phyloP scores from a whole-genome alignment of 2,329 filamentous ascomycete species.

The Sclerotinia sclerotiorum region DNA sequence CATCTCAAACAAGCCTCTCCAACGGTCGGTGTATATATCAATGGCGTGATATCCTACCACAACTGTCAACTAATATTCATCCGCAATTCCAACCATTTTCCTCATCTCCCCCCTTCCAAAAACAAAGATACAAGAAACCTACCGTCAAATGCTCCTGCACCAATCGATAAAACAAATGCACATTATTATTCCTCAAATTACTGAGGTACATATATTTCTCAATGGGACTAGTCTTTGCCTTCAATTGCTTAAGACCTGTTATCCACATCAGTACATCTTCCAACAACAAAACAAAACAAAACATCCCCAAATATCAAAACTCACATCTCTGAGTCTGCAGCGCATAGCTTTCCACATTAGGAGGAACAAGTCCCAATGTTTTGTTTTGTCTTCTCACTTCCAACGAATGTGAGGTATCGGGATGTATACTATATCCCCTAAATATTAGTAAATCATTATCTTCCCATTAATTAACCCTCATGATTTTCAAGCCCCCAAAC shows the following conservation, averaged over 20 bases:
- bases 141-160: conserved; percentile 37
- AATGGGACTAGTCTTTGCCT: conserved; percentile 35
- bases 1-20: conserved; percentile 72
- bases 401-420: conserved; percentile 37
- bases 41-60: conserved; percentile 47
- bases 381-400: conserved; percentile 33
- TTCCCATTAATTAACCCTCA: background rate
- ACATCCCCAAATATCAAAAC: background rate
- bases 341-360: conserved; percentile 36
- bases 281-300: background rate
- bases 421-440: conserved; percentile 20
- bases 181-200: conserved; percentile 36
- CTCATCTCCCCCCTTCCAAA: background rate
- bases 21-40: conserved; percentile 63
- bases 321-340: conserved; percentile 37
- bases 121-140: conserved; percentile 13
- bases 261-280: background rate
- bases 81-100: background rate
- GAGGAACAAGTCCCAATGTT: conserved; percentile 36
- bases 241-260: conserved; percentile 37
- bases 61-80: background rate
- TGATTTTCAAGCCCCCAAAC: too few relatives aligned
- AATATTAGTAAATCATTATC: background rate
- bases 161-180: conserved; percentile 39
- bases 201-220: conserved; percentile 40